Percentiles rank a stretch among this genome's conserved stretches.
Evolutionary conservation across 2,329 filamentous ascomycete species (phyloP).

Genomic region (Dothistroma septosporum): DNA sequence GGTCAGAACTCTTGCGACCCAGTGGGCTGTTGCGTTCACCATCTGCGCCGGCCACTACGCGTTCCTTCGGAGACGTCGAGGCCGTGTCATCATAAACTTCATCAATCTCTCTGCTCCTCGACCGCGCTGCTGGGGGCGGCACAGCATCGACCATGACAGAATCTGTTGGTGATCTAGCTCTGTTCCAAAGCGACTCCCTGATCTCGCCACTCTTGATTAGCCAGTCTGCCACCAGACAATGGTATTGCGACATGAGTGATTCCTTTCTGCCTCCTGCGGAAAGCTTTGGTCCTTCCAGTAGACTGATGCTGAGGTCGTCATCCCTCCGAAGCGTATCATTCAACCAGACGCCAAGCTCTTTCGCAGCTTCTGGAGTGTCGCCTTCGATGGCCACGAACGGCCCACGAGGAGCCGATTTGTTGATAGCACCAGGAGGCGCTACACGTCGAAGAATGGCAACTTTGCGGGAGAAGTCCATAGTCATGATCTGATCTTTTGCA

Average conservation of each 20-base stretch:
- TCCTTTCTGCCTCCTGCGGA: conserved; percentile 35
- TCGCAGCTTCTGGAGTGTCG: conserved; percentile 59
- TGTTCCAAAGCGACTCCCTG: conserved; percentile 36
- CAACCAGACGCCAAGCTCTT: conserved; percentile 63
- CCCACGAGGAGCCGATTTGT: conserved; percentile 51
- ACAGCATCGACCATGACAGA: conserved; percentile 24
- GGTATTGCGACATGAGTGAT: conserved; percentile 47
- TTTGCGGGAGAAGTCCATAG: conserved; percentile 69
- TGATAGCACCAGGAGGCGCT: conserved; percentile 60
- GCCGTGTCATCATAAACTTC: conserved; percentile 27
- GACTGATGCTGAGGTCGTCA: conserved; percentile 48
- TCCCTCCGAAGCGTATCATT: conserved; percentile 50
- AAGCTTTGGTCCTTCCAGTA: conserved; percentile 48
- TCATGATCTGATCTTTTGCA: conserved; percentile 62
- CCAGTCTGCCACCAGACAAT: conserved; percentile 63
- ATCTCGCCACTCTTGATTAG: conserved; percentile 72
- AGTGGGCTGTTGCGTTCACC: conserved; percentile 3
- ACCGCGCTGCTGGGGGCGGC: conserved; percentile 4
- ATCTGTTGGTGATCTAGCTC: conserved; percentile 16
- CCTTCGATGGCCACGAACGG: conserved; percentile 82
- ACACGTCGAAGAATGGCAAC: conserved; percentile 72
- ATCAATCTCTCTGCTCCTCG: conserved; percentile 19
- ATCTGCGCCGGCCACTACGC: conserved; percentile 2
- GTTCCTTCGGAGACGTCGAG: conserved; percentile 5
- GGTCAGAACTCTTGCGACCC: conserved; percentile 8